Evolutionary conservation across 1,139 yeast genomes (phyloP).

Genomic region (Geotrichum reessii): DNA sequence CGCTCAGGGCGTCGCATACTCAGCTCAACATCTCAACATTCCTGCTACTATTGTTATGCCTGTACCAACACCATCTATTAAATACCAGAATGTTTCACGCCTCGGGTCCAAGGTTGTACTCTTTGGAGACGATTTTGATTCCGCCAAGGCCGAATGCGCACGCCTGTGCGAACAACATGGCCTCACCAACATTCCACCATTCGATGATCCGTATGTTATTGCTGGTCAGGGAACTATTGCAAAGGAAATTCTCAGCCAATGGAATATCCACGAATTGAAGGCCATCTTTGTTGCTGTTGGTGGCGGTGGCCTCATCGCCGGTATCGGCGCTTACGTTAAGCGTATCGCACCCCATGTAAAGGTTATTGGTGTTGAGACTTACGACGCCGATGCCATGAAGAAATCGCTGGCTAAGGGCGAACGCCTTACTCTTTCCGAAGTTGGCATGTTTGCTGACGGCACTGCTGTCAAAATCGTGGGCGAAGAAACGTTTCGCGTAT

Average conservation of each 20-base stretch:
- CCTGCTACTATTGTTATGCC: slow-evolving; percentile 99
- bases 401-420: slow-evolving; percentile 58
- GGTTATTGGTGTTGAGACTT: slow-evolving; percentile 92
- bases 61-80: slow-evolving; percentile 90
- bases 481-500: slow-evolving; percentile 81
- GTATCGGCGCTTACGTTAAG: slow-evolving; percentile 82
- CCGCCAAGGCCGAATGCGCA: slow-evolving; percentile 84
- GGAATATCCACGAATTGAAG: slow-evolving; percentile 65
- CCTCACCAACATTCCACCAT: slow-evolving; percentile 88
- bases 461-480: slow-evolving; percentile 94
- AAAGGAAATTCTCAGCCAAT: slow-evolving; percentile 83
- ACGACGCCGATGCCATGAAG: slow-evolving; percentile 86
- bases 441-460: slow-evolving; percentile 99
- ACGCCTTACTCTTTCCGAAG: slow-evolving; percentile 54
- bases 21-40: slow-evolving; percentile 75
- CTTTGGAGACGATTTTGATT: slow-evolving; percentile 88
- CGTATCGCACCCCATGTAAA: slow-evolving; percentile 97
- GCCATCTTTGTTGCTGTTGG: slow-evolving; percentile 94
- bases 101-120: slow-evolving; percentile 92
- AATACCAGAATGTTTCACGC: slow-evolving; percentile 82
- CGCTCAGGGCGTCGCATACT: slow-evolving; percentile 97
- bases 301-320: slow-evolving; percentile 95
- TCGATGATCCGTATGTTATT: slow-evolving; percentile 94
- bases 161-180: slow-evolving; percentile 64
- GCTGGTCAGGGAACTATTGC: slow-evolving; percentile 99